Conservation (phyloP, 2,329 filamentous ascomycete species). For the Truncatella angustata region DNA sequence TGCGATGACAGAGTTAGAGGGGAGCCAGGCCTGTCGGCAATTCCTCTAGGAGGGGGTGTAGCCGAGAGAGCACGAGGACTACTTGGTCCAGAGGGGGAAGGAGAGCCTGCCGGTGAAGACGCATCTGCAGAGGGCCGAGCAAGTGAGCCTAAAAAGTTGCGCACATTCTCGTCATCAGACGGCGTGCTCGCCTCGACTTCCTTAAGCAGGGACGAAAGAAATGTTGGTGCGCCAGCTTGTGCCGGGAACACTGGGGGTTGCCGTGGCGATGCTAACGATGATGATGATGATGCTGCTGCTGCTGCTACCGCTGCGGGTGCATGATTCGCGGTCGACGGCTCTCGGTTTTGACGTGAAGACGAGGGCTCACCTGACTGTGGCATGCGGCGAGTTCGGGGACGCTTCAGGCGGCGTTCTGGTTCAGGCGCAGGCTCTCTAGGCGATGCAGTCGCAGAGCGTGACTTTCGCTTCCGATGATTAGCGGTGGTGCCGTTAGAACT, state of each 20-base stretch:
- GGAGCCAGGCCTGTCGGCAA: slow-evolving; percentile 63
- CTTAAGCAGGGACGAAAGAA: slow-evolving; percentile 81
- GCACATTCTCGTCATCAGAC: slow-evolving; percentile 55
- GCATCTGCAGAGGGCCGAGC: slow-evolving; percentile 29
- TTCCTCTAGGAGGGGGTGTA: slow-evolving; percentile 66
- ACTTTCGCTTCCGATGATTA: slow-evolving; percentile 70
- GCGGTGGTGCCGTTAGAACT: slow-evolving; percentile 39
- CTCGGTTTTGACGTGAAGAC: slow-evolving; percentile 28
- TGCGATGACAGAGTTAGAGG: slow-evolving; percentile 65
- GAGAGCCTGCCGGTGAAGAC: slow-evolving; percentile 67
- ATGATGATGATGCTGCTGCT: background rate
- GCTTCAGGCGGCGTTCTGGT: slow-evolving; percentile 81
- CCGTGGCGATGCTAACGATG: background rate
- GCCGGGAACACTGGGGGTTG: background rate
- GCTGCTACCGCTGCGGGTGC: slow-evolving; percentile 5
- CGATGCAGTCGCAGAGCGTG: slow-evolving; percentile 67
- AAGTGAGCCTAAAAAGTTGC: slow-evolving; percentile 34
- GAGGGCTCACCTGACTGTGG: slow-evolving; percentile 44
- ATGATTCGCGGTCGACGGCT: slow-evolving; percentile 7
- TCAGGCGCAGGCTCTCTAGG: slow-evolving; percentile 67
- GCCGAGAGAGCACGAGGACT: slow-evolving; percentile 66
- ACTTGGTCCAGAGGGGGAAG: slow-evolving; percentile 60
- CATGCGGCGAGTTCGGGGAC: slow-evolving; percentile 74
- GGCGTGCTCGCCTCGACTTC: slow-evolving; percentile 73
- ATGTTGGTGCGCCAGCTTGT: slow-evolving; percentile 59